These are phyloP conservation scores for Cynara cardunculus DNA, from an alignment of 129 eudicot genomes.

Conservation along the genomic window DNA sequence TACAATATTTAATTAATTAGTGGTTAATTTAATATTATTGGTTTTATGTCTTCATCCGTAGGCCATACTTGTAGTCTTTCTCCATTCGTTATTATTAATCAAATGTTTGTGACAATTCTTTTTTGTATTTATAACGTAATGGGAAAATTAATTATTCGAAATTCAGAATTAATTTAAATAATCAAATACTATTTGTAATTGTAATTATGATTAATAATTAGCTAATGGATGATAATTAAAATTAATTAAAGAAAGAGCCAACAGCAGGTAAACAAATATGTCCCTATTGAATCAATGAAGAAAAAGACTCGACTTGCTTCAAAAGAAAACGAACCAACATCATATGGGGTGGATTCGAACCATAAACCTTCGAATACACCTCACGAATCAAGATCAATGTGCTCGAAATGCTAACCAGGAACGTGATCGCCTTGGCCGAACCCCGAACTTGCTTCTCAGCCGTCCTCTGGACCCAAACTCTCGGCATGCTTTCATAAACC, in stretches of 20 bases:
- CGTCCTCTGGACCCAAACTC: conserved; percentile 6
- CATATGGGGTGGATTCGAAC: conserved; percentile 9
- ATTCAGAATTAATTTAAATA: background rate
- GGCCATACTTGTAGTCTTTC: background rate
- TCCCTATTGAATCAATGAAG: conserved; percentile 15
- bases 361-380: conserved; percentile 10
- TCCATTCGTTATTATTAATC: background rate
- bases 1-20: too few species aligned
- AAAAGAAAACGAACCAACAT: conserved; percentile 17
- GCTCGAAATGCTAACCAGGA: conserved; percentile 32
- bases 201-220: background rate
- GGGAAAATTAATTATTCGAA: background rate
- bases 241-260: background rate
- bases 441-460: conserved; percentile 28
- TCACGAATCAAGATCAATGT: conserved; percentile 18
- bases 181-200: background rate
- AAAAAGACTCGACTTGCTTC: conserved; percentile 5
- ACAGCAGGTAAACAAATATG: background rate
- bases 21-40: background rate
- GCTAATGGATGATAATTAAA: background rate
- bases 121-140: background rate
- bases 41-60: background rate
- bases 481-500: conserved; percentile 12
- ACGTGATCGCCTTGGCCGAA: conserved; percentile 26
- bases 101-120: background rate